Evolutionary conservation across 164 flowering plant genomes (phyloP).

Genomic region (Stephania cephalantha): DNA sequence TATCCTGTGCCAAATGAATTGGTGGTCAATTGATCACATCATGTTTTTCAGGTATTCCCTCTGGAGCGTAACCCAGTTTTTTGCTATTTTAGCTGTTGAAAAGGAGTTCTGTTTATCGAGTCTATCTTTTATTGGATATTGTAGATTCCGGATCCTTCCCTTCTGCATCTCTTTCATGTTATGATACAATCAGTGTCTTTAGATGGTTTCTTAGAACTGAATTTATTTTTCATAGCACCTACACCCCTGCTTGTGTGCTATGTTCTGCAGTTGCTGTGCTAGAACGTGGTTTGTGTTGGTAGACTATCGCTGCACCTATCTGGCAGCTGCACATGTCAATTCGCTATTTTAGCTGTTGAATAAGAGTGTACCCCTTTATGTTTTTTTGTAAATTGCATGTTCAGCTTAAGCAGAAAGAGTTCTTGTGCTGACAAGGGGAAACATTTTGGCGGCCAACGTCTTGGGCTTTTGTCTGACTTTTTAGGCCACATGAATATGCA

Average conservation of each 20-base stretch:
- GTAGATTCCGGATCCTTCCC: not conserved
- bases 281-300: not conserved
- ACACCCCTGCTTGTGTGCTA: not conserved
- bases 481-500: not conserved
- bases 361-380: too few species aligned
- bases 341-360: too few species aligned
- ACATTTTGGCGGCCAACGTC: not conserved
- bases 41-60: constrained; percentile 1
- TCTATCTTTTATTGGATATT: not conserved
- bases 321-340: not conserved
- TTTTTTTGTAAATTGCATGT: too few species aligned
- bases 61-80: not conserved
- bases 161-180: not conserved
- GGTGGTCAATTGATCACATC: not conserved
- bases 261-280: not conserved
- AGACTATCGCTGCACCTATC: not conserved
- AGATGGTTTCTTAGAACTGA: too few species aligned
- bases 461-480: not conserved
- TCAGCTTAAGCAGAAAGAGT: not conserved
- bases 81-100: not conserved
- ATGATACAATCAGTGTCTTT: not conserved
- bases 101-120: not conserved
- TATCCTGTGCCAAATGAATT: constrained; percentile 4
- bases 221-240: not conserved
- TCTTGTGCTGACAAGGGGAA: not conserved